A percentile compares a stretch with the other conserved stretches of the same genome.
Conservation (phyloP, 2,329 filamentous ascomycete species). For the Trichoderma citrinoviride region DNA sequence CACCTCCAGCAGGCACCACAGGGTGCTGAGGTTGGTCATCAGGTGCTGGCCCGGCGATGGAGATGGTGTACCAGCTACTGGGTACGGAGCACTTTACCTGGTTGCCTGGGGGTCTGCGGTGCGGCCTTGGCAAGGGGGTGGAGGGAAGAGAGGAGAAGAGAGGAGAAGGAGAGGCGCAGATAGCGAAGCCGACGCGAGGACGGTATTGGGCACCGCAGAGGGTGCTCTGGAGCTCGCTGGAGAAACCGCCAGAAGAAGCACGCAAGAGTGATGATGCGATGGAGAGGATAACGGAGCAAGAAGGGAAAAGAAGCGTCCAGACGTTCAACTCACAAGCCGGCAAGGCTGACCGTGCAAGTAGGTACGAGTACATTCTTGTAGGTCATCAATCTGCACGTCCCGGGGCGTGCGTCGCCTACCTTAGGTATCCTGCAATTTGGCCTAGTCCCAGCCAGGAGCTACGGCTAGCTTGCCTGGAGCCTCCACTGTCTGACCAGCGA, state of each 20-base stretch:
- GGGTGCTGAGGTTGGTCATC: background rate
- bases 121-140: background rate
- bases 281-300: too few relatives aligned
- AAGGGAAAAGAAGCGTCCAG: too few relatives aligned
- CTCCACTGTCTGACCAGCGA: constrained; percentile 4
- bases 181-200: too few relatives aligned
- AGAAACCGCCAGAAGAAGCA: too few relatives aligned
- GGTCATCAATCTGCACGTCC: background rate
- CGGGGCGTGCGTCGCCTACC: background rate
- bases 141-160: background rate
- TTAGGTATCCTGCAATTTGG: constrained; percentile 9
- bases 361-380: background rate
- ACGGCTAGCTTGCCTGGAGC: background rate
- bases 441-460: background rate
- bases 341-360: constrained; percentile 3
- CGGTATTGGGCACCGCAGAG: too few relatives aligned
- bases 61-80: background rate
- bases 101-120: too few relatives aligned
- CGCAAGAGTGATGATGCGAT: too few relatives aligned
- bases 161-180: too few relatives aligned
- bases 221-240: too few relatives aligned
- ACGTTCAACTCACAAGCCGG: too few relatives aligned
- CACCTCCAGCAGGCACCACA: too few relatives aligned
- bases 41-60: background rate
- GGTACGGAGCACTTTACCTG: background rate